These are phyloP conservation scores for Flagelloscypha sp. DNA, from an alignment of 768 basidiomycete species.

Conservation along the genomic window DNA sequence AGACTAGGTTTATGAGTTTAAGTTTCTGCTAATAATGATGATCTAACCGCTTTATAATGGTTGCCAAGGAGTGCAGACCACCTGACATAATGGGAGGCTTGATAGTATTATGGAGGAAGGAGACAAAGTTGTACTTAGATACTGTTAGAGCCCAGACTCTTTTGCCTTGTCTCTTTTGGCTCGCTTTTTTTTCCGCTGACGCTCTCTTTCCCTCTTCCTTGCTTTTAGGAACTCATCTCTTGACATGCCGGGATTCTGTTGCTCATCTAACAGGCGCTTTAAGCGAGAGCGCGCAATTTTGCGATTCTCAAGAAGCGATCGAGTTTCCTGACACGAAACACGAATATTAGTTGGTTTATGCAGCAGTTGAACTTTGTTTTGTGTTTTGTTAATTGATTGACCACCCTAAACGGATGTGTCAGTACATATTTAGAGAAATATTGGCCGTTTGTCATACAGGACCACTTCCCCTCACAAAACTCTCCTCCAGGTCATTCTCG, in stretches of 20 bases:
- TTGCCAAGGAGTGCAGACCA: slow-evolving; percentile 68
- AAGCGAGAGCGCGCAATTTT: slow-evolving; percentile 49
- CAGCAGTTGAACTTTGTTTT: slow-evolving; percentile 82
- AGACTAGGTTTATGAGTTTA: slow-evolving; percentile 43
- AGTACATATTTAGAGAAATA: slow-evolving; percentile 2
- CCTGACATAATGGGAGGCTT: slow-evolving; percentile 29
- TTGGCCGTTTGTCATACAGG: neutral
- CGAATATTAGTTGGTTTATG: slow-evolving; percentile 87
- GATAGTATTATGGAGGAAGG: too few relatives aligned
- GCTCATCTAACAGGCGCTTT: slow-evolving; percentile 42
- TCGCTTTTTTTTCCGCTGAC: slow-evolving; percentile 69
- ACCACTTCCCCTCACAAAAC: slow-evolving; percentile 71
- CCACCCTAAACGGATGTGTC: slow-evolving; percentile 58
- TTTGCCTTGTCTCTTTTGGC: too few relatives aligned
- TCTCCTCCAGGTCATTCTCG: slow-evolving; percentile 80
- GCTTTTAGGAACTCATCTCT: slow-evolving; percentile 62
- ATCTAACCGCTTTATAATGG: slow-evolving; percentile 72
- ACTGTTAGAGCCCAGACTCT: too few relatives aligned
- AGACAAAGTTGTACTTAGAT: too few relatives aligned
- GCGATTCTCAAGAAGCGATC: slow-evolving; percentile 74
- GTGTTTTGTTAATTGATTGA: slow-evolving; percentile 95
- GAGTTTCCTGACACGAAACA: slow-evolving; percentile 82
- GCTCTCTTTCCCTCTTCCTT: slow-evolving; percentile 67
- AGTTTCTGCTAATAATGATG: slow-evolving; percentile 7
- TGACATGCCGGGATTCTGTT: slow-evolving; percentile 70